phyloP scores from a whole-genome alignment of 306 rosid species.

The Prunus dulcis region DNA sequence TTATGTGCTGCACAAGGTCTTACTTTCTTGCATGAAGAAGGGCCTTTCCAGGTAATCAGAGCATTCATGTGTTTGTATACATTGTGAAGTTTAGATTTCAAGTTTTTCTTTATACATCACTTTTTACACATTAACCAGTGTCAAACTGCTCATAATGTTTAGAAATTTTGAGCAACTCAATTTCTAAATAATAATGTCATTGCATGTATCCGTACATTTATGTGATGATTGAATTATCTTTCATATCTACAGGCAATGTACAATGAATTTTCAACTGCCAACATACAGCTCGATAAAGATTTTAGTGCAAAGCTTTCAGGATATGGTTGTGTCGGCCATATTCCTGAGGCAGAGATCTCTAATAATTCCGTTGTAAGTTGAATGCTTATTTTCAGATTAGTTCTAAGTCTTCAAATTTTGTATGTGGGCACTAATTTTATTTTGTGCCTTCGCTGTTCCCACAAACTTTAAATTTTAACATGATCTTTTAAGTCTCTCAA shows the following conservation, averaged over 20 bases:
- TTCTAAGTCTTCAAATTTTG: neutral
- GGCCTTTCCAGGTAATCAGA: constrained; percentile 93
- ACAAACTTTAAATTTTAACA: neutral
- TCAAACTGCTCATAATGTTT: neutral
- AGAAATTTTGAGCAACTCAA: neutral
- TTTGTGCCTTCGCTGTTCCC: neutral
- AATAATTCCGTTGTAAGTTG: constrained; percentile 73
- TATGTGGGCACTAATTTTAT: neutral
- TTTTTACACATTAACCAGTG: neutral
- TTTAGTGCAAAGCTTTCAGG: constrained; percentile 99
- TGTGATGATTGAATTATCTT: constrained; percentile 28
- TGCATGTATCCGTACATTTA: neutral
- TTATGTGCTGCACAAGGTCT: constrained; percentile 95
- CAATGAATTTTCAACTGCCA: constrained; percentile 89
- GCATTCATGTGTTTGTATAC: neutral
- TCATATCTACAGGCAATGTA: constrained; percentile 81
- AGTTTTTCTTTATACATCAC: neutral
- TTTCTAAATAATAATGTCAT: neutral
- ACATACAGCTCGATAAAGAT: constrained; percentile 95
- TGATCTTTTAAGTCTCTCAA: neutral
- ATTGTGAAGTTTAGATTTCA: neutral
- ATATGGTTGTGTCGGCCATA: constrained; percentile 91
- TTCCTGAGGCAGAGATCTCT: constrained; percentile 82
- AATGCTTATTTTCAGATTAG: neutral
- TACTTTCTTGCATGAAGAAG: constrained; percentile 98